Evolutionary conservation across 2,329 filamentous ascomycete species (phyloP).

Genomic region (Penicillium glabrum): DNA sequence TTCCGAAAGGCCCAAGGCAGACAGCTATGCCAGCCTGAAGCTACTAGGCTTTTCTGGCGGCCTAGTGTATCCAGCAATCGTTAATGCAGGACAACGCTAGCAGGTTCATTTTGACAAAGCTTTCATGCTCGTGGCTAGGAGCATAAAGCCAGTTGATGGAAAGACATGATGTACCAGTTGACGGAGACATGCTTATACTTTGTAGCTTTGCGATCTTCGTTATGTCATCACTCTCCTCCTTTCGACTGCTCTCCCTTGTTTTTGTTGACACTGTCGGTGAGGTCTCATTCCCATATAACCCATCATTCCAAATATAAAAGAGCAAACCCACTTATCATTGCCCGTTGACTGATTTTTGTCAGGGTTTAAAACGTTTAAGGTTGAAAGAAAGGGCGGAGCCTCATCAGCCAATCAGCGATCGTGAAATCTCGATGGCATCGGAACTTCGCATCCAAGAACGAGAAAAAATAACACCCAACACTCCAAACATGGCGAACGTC

Average conservation of each 20-base stretch:
- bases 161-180: too few species aligned
- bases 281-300: too few species aligned
- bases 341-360: background rate
- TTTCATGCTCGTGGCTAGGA: too few species aligned
- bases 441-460: slow-evolving; percentile 15
- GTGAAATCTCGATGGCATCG: slow-evolving; percentile 24
- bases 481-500: slow-evolving; percentile 30
- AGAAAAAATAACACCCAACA: slow-evolving; percentile 19
- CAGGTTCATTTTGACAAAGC: too few species aligned
- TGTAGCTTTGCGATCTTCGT: too few species aligned
- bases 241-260: too few species aligned
- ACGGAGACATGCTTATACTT: too few species aligned
- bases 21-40: background rate
- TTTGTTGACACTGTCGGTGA: too few species aligned
- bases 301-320: background rate
- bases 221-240: too few species aligned
- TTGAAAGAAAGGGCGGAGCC: slow-evolving; percentile 9
- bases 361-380: background rate
- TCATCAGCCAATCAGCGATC: slow-evolving; percentile 16
- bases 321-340: background rate
- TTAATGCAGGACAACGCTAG: too few species aligned
- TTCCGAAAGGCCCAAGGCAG: background rate
- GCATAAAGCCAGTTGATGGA: too few species aligned
- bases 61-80: background rate
- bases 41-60: background rate